A percentile compares a stretch with the other conserved stretches of the same genome.
Evolutionary conservation across 345 rosid species (phyloP).

Genomic region (Moricandia moricandioides): DNA sequence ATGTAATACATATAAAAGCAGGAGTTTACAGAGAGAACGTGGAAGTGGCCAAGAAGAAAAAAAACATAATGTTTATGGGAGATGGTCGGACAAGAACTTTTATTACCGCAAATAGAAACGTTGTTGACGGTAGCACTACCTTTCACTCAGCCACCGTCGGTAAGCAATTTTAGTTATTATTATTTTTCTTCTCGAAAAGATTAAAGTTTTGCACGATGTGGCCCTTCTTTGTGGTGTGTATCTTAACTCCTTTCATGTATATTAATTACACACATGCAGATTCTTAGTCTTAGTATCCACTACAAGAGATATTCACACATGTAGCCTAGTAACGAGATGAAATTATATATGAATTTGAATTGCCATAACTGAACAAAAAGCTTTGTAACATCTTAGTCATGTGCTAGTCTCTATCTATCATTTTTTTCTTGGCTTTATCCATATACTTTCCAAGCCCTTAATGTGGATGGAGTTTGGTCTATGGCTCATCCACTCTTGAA

Average conservation of each 20-base stretch:
- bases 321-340: constrained; percentile 2
- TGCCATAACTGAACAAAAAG: constrained; percentile 2
- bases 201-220: background rate
- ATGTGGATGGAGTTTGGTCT: constrained; percentile 8
- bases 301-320: constrained; percentile 1
- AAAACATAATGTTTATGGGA: constrained; percentile 82
- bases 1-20: constrained; percentile 68
- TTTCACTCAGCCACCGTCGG: constrained; percentile 88
- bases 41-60: constrained; percentile 56
- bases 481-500: constrained; percentile 32
- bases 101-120: constrained; percentile 69
- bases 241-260: constrained; percentile 9
- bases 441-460: constrained; percentile 11
- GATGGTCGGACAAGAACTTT: constrained; percentile 72
- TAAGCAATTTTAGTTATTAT: constrained; percentile 32
- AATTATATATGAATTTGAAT: background rate
- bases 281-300: constrained; percentile 13
- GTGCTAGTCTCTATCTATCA: constrained; percentile 13
- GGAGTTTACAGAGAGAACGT: constrained; percentile 84
- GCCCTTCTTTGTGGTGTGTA: constrained; percentile 8
- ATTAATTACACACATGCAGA: constrained; percentile 27
- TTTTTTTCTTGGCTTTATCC: constrained; percentile 21
- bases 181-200: background rate
- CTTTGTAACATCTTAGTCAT: background rate
- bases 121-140: constrained; percentile 87